Evolutionary conservation across 495 filamentous ascomycete genomes (phyloP).

Genomic region (Aspergillus wentii): DNA sequence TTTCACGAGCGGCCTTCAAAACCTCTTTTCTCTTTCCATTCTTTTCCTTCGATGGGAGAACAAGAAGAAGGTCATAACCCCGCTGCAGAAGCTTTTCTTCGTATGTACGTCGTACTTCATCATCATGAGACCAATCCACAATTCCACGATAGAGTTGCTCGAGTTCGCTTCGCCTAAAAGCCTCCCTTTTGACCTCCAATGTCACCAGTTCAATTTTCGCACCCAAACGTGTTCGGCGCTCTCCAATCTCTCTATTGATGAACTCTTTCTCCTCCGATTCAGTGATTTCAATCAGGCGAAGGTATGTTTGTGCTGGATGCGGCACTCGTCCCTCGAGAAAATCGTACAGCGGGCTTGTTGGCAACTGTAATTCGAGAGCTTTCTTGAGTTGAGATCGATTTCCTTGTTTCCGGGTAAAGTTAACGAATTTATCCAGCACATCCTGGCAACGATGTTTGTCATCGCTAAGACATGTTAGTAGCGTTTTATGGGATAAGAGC

Average conservation of each 20-base stretch:
- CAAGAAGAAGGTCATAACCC: constrained; percentile 68
- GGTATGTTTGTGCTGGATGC: constrained; percentile 76
- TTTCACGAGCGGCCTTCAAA: constrained; percentile 69
- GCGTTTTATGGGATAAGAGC: neutral
- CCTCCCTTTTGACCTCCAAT: constrained; percentile 79
- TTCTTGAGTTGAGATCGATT: constrained; percentile 65
- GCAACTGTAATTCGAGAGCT: constrained; percentile 71
- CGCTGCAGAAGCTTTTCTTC: constrained; percentile 88
- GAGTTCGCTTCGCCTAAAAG: constrained; percentile 63
- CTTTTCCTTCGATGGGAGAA: constrained; percentile 62
- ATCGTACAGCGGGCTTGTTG: constrained; percentile 69
- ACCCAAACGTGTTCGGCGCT: constrained; percentile 82
- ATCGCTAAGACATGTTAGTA: constrained; percentile 42
- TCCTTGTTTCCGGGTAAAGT: constrained; percentile 64
- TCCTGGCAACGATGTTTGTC: constrained; percentile 71
- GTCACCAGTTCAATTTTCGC: constrained; percentile 79
- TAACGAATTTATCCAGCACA: constrained; percentile 73
- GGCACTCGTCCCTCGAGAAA: constrained; percentile 82
- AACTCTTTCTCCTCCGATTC: constrained; percentile 84
- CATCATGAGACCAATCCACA: constrained; percentile 85
- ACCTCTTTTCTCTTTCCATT: constrained; percentile 62
- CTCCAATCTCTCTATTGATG: constrained; percentile 87
- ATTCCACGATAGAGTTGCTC: constrained; percentile 73
- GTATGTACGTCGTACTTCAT: constrained; percentile 74
- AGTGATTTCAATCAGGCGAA: constrained; percentile 75